Evolutionary conservation across 306 rosid species (phyloP), one percentile per base, ranked within the genome.

Genomic region (Acacia acuminata): DNA sequence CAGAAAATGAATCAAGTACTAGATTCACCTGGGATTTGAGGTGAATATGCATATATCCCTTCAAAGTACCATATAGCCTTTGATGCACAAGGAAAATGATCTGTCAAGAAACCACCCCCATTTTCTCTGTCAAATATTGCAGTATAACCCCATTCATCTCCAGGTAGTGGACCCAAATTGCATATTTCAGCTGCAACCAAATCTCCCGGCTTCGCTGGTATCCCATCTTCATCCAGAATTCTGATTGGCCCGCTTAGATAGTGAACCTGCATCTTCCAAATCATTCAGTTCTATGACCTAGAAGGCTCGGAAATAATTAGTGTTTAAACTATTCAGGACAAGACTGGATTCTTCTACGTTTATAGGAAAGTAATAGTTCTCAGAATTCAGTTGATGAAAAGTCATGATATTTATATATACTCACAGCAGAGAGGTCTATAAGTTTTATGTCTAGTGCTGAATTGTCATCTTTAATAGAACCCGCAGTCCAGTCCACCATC

Each of bases 101-200:
- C 85, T 40, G 98, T 96, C 76, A 96, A 91, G 85, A 96, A 96
- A 55, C 97, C 94, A 42, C 99, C 94, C 22, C 96, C 98, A 87
- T 93, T 96, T 88, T 96, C 98, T 87, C 96, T 88, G 88, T 96
- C 99, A 84, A 93, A 93, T 30, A 93, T 90, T 69, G 93, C 97
- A 32, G 98, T 96, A 65, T 68, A 96, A 42, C 99, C 98, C 99
- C 97, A 92, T 88, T 96, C 97, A 91, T 93, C 98, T 45, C 94
- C 98, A 0, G 94, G 91, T 0, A 96, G 91, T 72, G 97, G 99
- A 85, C 99, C 99, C 87, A 96, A 84, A 89, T 92, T 89, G 90
- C 93, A 89, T 81, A 91, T 96, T 78, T 96, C 96, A 56, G 93
- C 96, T 10, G 80, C 94, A 84, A 96, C 90, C 77, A 96, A 85